Percentiles rank a stretch among this genome's conserved stretches.
Conservation (phyloP, 768 basidiomycete species). For the Grammothele lineata region DNA sequence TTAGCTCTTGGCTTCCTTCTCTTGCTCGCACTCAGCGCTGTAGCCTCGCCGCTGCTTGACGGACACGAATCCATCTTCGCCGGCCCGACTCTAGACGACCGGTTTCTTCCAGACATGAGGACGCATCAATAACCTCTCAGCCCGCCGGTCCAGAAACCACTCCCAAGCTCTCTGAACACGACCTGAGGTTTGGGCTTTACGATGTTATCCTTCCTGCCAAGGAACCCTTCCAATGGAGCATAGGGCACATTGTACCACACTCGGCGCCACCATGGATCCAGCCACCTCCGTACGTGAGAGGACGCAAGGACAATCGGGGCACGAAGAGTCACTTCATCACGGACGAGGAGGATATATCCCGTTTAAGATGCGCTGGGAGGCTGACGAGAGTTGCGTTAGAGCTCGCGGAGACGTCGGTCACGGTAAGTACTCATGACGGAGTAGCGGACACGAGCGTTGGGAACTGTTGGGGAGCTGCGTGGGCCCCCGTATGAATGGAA, state of each 20-base stretch:
- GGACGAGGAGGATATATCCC: slow-evolving; percentile 9
- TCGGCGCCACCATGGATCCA: slow-evolving; percentile 52
- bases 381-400: slow-evolving; percentile 18
- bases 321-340: slow-evolving; percentile 5
- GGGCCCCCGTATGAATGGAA: too few relatives aligned
- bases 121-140: too few relatives aligned
- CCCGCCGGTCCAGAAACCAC: too few relatives aligned
- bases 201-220: slow-evolving; percentile 56
- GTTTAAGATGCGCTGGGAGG: slow-evolving; percentile 17
- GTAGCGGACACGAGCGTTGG: too few relatives aligned
- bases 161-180: slow-evolving; percentile 15
- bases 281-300: slow-evolving; percentile 48
- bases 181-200: slow-evolving; percentile 44
- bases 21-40: too few relatives aligned
- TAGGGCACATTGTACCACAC: slow-evolving; percentile 54
- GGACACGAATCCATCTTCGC: too few relatives aligned
- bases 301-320: neutral
- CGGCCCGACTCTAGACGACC: too few relatives aligned
- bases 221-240: slow-evolving; percentile 65
- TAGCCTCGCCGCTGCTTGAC: too few relatives aligned
- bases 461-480: too few relatives aligned
- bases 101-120: too few relatives aligned
- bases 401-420: slow-evolving; percentile 18
- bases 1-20: too few relatives aligned
- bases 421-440: too few relatives aligned